Conservation (phyloP, 371 early-diverging fungal species). For the Lichtheimia hyalospora region DNA sequence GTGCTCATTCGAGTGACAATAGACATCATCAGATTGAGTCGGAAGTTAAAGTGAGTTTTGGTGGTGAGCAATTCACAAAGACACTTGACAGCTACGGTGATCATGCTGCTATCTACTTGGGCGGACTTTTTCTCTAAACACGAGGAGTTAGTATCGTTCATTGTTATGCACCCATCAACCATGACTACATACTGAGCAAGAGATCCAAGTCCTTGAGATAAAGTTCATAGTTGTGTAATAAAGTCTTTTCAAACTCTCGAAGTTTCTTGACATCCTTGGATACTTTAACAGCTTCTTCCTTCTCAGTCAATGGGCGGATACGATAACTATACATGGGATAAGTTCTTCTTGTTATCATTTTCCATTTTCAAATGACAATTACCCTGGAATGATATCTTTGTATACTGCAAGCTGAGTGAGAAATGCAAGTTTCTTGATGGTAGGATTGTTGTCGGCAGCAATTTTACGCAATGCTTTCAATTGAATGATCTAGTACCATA, state of each 20-base stretch:
- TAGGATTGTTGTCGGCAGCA: slow-evolving; percentile 53
- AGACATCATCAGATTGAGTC: slow-evolving; percentile 81
- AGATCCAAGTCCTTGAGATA: slow-evolving; percentile 75
- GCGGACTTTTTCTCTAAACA: slow-evolving; percentile 8
- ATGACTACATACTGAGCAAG: slow-evolving; percentile 12
- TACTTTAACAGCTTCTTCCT: slow-evolving; percentile 73
- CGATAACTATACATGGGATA: slow-evolving; percentile 58
- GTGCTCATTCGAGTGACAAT: slow-evolving; percentile 73
- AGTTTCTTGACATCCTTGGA: slow-evolving; percentile 88
- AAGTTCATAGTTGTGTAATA: slow-evolving; percentile 79
- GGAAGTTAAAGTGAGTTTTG: slow-evolving; percentile 92
- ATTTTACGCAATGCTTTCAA: slow-evolving; percentile 66
- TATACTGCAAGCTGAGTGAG: slow-evolving; percentile 89
- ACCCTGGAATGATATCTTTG: slow-evolving; percentile 92
- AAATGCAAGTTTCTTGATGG: slow-evolving; percentile 71
- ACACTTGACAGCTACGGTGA: slow-evolving; percentile 69
- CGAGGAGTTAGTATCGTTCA: too few species aligned
- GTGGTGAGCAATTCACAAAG: slow-evolving; percentile 74
- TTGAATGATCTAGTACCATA: not conserved
- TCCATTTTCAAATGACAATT: slow-evolving; percentile 8
- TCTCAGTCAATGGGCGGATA: slow-evolving; percentile 83
- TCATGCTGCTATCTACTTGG: slow-evolving; percentile 44
- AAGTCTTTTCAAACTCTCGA: slow-evolving; percentile 81
- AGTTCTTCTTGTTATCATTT: not conserved
- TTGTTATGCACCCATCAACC: not conserved